Evolutionary conservation across 106 monocot genomes (phyloP), one percentile per base, ranked within the genome.

Genomic region (Dioscorea zingiberensis): DNA sequence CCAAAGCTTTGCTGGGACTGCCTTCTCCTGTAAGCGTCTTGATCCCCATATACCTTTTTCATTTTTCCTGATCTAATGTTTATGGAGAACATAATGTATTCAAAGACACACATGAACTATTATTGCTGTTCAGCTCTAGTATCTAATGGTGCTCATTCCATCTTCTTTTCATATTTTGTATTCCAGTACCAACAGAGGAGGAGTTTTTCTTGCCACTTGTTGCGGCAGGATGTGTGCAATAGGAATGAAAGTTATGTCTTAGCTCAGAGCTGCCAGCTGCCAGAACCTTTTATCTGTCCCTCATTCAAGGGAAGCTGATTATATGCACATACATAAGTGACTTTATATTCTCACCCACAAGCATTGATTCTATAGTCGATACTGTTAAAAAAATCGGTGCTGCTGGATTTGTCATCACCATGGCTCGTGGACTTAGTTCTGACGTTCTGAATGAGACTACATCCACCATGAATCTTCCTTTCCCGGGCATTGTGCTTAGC

Each of bases 291-390:
- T 47, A 77, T 49, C 74, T 49, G 4, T 24, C 75, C 18, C 60
- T 91, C 14, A 83, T 67, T 22, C 59, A 63, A 38, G 76, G 78
- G 55, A 91, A 91, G 77, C 29, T 91, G 27, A 84, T 91, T 71
- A 81, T 91, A 51, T 91, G 90, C 67, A 72, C 80, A 25, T 81
- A 76, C 60, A 54, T n/a, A n/a, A n/a, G 47, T 5, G 74, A 82
- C 57, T 74, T 59, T 26, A 45, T 51, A 12, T 74, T 67, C 28
- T 63, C 66, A 28, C 55, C 60, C 18, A 62, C 64, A 12, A 71
- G 12, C 70, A 51, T 91, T 18, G 48, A 60, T 45, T 54, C 26
- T n/a, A 65, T 86, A 23, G 55, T 75, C 12, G 25, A 76, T 22
- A 73, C 74, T 21, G 76, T 86, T 22, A 26, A 44, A 62, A 58